phyloP scores from a whole-genome alignment of 2,329 filamentous ascomycete species.

The Alternaria postmessia region DNA sequence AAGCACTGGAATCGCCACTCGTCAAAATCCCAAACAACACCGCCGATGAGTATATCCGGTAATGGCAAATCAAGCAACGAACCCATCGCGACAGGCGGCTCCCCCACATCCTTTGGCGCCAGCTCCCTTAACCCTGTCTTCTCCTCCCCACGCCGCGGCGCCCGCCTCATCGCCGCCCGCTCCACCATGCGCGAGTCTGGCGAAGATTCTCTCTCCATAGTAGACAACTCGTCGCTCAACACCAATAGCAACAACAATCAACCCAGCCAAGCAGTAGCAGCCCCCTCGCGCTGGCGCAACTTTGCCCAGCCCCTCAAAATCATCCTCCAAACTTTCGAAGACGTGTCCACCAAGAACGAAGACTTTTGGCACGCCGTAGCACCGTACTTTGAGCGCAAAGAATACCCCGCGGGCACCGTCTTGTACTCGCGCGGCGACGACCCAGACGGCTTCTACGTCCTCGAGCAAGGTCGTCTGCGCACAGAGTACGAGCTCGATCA shows the following conservation, averaged over 20 bases:
- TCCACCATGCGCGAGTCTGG: constrained; percentile 70
- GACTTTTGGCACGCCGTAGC: constrained; percentile 92
- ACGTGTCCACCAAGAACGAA: constrained; percentile 83
- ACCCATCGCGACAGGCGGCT: constrained; percentile 28
- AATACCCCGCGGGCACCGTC: constrained; percentile 73
- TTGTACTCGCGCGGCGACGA: constrained; percentile 79
- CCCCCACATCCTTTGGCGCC: constrained; percentile 35
- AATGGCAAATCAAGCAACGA: constrained; percentile 18
- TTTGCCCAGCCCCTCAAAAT: constrained; percentile 91
- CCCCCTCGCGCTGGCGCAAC: constrained; percentile 74
- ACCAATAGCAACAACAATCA: background rate
- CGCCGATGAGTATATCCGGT: constrained; percentile 45
- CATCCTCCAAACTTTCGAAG: constrained; percentile 94
- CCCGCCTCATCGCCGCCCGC: constrained; percentile 80
- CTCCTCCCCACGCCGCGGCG: constrained; percentile 81
- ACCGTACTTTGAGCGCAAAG: constrained; percentile 75
- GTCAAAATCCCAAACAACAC: constrained; percentile 51
- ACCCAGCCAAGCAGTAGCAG: background rate
- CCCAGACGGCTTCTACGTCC: constrained; percentile 85
- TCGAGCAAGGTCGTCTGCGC: constrained; percentile 87
- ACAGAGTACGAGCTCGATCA: constrained; percentile 93
- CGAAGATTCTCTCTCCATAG: constrained; percentile 23
- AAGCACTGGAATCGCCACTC: constrained; percentile 47
- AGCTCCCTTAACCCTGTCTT: constrained; percentile 61
- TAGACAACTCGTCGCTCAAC: constrained; percentile 18